These are phyloP conservation scores for Puccinia polysora DNA, from an alignment of 1,284 basidiomycete species.

Conservation along the genomic window DNA sequence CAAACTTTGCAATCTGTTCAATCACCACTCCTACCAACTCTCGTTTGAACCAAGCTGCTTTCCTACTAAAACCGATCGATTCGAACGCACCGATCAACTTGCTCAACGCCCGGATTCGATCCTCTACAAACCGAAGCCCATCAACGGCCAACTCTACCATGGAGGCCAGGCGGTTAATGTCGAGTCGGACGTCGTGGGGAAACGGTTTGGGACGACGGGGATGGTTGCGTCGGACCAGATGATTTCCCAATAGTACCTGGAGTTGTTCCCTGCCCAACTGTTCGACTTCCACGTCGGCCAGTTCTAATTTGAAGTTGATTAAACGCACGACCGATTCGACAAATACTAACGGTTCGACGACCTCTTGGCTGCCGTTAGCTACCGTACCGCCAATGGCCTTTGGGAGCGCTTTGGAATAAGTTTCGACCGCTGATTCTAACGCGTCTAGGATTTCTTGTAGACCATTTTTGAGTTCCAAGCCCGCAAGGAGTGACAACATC, in stretches of 20 bases:
- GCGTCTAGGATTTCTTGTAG: constrained; percentile 25
- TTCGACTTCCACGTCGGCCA: background rate
- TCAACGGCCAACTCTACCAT: constrained; percentile 18
- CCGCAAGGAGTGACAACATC: constrained; percentile 9
- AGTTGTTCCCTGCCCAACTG: background rate
- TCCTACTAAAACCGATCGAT: constrained; percentile 27
- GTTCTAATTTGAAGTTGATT: constrained; percentile 13
- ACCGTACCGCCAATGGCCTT: background rate
- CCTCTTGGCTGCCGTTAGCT: background rate
- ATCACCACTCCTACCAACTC: constrained; percentile 28
- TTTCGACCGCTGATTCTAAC: constrained; percentile 19
- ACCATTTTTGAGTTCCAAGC: background rate
- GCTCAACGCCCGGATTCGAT: constrained; percentile 26
- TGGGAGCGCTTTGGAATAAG: constrained; percentile 32
- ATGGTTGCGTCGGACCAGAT: background rate
- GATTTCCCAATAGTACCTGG: constrained; percentile 18
- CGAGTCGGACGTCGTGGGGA: background rate
- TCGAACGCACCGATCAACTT: constrained; percentile 15
- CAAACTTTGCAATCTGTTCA: constrained; percentile 10
- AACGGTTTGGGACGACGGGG: background rate
- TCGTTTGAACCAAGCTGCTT: constrained; percentile 37
- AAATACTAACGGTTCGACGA: constrained; percentile 25
- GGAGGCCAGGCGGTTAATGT: constrained; percentile 22
- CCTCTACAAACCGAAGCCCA: background rate
- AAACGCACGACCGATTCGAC: constrained; percentile 25